Base-by-base conservation (phyloP, 768 basidiomycete genomes). In the Boletus rubescentipes region DNA sequence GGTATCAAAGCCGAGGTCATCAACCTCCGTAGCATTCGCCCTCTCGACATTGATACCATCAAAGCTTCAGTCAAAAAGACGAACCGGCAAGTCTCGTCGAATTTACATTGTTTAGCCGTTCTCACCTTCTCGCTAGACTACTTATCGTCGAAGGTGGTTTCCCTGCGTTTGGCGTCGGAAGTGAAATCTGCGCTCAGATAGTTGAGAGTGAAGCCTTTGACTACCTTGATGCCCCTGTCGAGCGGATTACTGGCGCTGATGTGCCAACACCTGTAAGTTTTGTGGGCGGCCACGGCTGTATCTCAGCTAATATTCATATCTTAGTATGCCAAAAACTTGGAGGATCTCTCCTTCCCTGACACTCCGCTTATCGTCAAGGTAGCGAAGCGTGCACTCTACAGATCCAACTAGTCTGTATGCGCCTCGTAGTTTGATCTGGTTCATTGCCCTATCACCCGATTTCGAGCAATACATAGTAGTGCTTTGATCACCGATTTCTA, bases 51-150 rank as follows among this genome's bases (percentile, higher is more conserved):
- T 64, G 91, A 94, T 58, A 98, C 96, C 49, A 98, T 99, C 75
- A 95, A 91, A 72, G 81, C 84, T 66, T 95, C 93, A 9, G 92
- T 99, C 65, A 98, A 98, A 82, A 99, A 99, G 82, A 99, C 97
- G 32, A 96, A 96, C 77, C 82, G 94, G 90, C 89, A 61, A 56
- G 83, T 68, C 16, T 1, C 38, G 11, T 48, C 38, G 10, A 18
- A 39, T 53, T 30, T 21, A 3, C 35, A 15, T 51, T 29, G 26
- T 37, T 49, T 15, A 2, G 2, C 20, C 21, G 21, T 40, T 54
- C 48, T 48, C 46, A 63, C 35, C 37, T 18, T 7, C 18, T 38
- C 31, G 55, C 26, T 59, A 94, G 92, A 52, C 82, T 99, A 58
- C 79, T 99, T 49, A 91, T 90, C 53, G 95, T 93, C 46, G 97